Percentiles rank a stretch among this genome's conserved stretches.
phyloP scores from a whole-genome alignment of 2,329 filamentous ascomycete genomes.

The Lasiodiplodia sp. region DNA sequence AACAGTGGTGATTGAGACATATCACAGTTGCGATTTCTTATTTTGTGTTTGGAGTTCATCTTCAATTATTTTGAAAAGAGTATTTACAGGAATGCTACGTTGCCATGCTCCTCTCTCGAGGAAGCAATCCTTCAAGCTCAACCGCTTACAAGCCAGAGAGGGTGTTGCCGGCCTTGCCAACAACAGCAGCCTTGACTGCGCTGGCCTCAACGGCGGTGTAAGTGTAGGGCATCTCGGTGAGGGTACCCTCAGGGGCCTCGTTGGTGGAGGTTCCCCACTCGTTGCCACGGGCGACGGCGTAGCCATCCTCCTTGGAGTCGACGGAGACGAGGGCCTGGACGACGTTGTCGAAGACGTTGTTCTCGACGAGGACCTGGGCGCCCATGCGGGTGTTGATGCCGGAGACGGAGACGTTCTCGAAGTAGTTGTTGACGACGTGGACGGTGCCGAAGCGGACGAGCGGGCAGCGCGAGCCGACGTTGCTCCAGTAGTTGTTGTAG shows the following conservation, averaged over 20 bases:
- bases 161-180: constrained; percentile 38
- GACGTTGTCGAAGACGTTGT: constrained; percentile 63
- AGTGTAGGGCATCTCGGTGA: constrained; percentile 60
- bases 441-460: constrained; percentile 71
- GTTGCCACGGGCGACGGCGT: constrained; percentile 56
- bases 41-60: too few relatives aligned
- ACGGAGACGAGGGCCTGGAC: constrained; percentile 66
- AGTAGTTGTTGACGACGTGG: constrained; percentile 65
- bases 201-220: constrained; percentile 61
- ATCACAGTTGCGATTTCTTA: too few relatives aligned
- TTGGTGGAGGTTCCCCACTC: constrained; percentile 53
- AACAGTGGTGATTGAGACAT: too few relatives aligned
- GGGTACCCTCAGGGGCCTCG: constrained; percentile 59
- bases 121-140: background rate
- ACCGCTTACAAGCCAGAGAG: constrained; percentile 31
- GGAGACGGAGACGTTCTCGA: constrained; percentile 45
- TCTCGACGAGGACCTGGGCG: constrained; percentile 54
- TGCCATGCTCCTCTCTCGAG: background rate
- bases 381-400: constrained; percentile 54
- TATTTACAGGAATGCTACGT: background rate
- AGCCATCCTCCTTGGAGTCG: constrained; percentile 62
- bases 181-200: constrained; percentile 56
- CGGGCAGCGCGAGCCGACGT: constrained; percentile 69
- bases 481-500: constrained; percentile 70
- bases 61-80: too few relatives aligned